Base-by-base conservation (phyloP, 139 green algal genomes). In the Volvox africanus region DNA sequence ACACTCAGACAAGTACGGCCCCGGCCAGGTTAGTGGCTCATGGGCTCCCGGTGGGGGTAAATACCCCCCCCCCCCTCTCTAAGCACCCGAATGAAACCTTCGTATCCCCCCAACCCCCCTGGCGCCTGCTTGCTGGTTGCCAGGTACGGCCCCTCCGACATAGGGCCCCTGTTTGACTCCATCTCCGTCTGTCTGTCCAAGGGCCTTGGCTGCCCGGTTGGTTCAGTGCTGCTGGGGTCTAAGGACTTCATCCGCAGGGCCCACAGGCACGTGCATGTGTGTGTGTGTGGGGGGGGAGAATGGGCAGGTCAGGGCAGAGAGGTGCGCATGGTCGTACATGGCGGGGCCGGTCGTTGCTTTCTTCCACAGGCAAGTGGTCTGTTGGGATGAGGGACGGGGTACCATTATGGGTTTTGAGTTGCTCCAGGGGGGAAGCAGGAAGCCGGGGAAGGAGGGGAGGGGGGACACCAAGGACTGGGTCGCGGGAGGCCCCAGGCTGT, bases 151-250 rank as follows among this genome's bases (percentile, higher is more conserved):
- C 82, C 86, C 20, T n/a, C 73, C 12, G 21, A 95, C 0, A 61
- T 94, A 30, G 79, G 91, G 13, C 69, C 77, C 24, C 67, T 94
- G 28, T 94, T 95, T 28, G 94, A 97, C 86, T 93, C 91, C 0
- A 88, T 97, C 18, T 94, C 92, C 61, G 92, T 98, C 82, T 97
- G 96, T 93, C 92, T 96, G 35, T 95, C 92, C 69, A 96, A 97
- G 91, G 95, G 93, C 0, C 86, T 97, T 62, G 96, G 94, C 22
- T 96, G 95, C 32, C 96, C 96, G 12, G 90, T 96, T 24, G 96
- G 96, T 0, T 95, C 87, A 6, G 88, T 97, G 69, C 86, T 98
- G 62, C 88, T 95, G 22, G 96, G 96, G 22, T 80, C 61, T n/a
- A 50, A 30, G 30, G 82, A 86, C 30, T 91, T 92, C 88, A 94